Evolutionary conservation across 2,329 filamentous ascomycete genomes (phyloP), one percentile per base, ranked within the genome.

Genomic region (Intubia oerlemansii): DNA sequence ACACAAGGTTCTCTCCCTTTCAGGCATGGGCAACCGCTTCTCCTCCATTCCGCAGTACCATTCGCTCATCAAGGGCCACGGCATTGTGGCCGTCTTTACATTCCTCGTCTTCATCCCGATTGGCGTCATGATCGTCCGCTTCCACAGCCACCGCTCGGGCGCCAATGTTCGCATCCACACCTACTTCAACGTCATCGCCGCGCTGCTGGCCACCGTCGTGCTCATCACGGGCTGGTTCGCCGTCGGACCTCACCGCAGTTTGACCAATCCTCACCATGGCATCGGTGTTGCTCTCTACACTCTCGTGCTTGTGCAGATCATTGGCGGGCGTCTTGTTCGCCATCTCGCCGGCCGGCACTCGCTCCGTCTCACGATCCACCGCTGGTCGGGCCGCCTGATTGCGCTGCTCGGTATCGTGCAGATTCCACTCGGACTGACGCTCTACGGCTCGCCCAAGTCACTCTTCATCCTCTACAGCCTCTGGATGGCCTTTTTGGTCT

Each of bases 371-470:
- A 59, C 77, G 60, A 49, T 95, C 24, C 88, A 98, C 52, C 77
- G 84, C 45, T 93, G 88, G 81, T 53, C 78, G 12, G 88, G 88
- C 12, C 62, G 84, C 32, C 54, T 66, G 1, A 68, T 85, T 41
- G 75, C 78, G 3, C 51, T 95, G 12, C 57, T 98, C 4, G 88
- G 80, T 1, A 71, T 95, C 38, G 64, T 73, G 4, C 88, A 98
- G 46, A 68, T 98, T 9, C 77, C 88, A 0, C 59, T 98, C 1
- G 88, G 88, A 0, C 58, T 98, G 26, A 84, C 84, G 0, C 59
- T 98, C 2, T 98, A 93, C 43, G 88, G 88, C 5, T 92, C 84
- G 17, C 85, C 88, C 5, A 69, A 75, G 42, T 66, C 64, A 21
- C 61, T 84, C 4, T 98, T 95, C 47, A 70, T 98, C 29, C 56